Conservation (phyloP, 805 yeast species). For the Yarrowia sp. region DNA sequence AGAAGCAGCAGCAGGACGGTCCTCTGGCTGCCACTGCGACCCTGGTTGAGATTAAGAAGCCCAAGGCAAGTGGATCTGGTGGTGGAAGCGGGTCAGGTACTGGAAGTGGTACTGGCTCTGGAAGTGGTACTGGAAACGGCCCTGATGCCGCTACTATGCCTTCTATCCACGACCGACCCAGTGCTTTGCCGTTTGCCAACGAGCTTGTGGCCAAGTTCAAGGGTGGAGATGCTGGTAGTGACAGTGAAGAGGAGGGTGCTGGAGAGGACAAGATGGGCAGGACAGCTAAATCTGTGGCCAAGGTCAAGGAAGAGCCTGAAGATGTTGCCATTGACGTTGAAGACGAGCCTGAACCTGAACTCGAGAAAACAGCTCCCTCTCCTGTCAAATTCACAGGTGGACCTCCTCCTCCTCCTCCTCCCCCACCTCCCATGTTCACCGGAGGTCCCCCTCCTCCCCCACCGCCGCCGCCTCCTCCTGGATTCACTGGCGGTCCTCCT, state of each 20-base stretch:
- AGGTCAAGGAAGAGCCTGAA: slow-evolving; percentile 17
- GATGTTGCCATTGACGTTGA: slow-evolving; percentile 4
- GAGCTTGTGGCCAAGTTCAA: slow-evolving; percentile 39
- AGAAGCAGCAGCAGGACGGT: not conserved
- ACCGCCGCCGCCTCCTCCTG: slow-evolving; percentile 49
- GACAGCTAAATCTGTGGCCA: not conserved
- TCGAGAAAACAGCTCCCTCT: slow-evolving; percentile 40
- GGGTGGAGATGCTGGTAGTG: not conserved
- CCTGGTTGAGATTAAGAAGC: slow-evolving; percentile 14
- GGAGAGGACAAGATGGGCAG: too few relatives aligned
- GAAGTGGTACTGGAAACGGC: not conserved
- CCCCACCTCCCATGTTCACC: slow-evolving; percentile 43
- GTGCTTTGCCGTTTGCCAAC: slow-evolving; percentile 35
- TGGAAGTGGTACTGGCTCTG: not conserved
- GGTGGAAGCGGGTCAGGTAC: slow-evolving; percentile 2
- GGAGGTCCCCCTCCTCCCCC: slow-evolving; percentile 52
- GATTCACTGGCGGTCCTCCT: slow-evolving; percentile 46
- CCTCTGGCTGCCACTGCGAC: slow-evolving; percentile 8
- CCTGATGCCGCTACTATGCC: slow-evolving; percentile 32
- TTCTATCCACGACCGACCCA: slow-evolving; percentile 27
- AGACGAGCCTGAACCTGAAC: not conserved
- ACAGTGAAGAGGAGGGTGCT: not conserved
- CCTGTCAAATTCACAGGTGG: slow-evolving; percentile 41
- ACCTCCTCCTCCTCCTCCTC: slow-evolving; percentile 53
- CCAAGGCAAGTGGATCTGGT: slow-evolving; percentile 16